Base-by-base conservation (phyloP, 371 early-diverging fungal genomes). In the Mortierella sp. region DNA sequence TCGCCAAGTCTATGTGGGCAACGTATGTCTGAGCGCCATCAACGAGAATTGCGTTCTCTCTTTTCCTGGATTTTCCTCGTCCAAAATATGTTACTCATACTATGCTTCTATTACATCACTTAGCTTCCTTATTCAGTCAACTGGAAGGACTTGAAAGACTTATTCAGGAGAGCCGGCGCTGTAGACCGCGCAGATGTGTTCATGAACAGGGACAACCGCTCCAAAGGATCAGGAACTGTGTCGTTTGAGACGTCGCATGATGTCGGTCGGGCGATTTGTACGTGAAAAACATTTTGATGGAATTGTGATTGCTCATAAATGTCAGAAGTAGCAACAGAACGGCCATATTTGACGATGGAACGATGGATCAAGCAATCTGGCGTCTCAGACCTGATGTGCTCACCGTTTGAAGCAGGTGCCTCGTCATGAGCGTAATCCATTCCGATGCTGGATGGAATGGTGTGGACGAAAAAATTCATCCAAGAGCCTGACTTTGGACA, bases 71-170 rank as follows among this genome's bases (percentile, higher is more conserved):
- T 59, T n/a, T 19, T 32, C 16, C 9, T 36, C 32, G 5, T n/a
- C 9, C 8, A 5, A 48, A 6, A 6, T 11, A 15, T n/a, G 16
- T 48, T 48, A 48, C 48, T 48, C 16, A 48, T 5, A 3, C 7
- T 59, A 13, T 59, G 19, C n/a, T 15, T 59, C 11, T 21, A 7
- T 59, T 59, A 33, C 16, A 22, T 33, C 32, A 57, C 15, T 10
- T 76, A 94, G 94, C 84, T 94, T 2, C 93, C 94, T 1, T 92
- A 89, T 77, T 85, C 89, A n/a, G 88, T 92, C 58, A 89, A 88
- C 64, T 93, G 93, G 93, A 93, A 93, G 79, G 93, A 93, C 64
- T 67, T 94, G 76, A 94, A 94, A 69, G 94, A 93, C 72, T 74
- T 92, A 28, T 94, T 93, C 84, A 87, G 93, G 60, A 87, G 87